These are phyloP conservation scores for Lithospermum erythrorhizon DNA, from an alignment of 257 asterid genomes.

Conservation along the genomic window DNA sequence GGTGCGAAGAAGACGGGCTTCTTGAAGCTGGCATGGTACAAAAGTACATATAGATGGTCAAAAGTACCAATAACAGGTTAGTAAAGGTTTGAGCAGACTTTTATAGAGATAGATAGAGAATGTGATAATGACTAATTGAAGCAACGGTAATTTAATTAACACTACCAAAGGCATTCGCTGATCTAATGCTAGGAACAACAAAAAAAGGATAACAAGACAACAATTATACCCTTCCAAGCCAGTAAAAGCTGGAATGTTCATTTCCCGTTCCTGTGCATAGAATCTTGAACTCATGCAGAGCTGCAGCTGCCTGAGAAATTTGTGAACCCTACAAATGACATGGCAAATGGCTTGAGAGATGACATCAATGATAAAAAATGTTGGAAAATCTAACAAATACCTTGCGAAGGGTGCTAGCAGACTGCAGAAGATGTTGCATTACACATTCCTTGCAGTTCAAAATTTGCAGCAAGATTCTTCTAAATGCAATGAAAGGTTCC, in stretches of 20 bases:
- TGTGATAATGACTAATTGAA: background rate
- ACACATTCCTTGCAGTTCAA: conserved; percentile 47
- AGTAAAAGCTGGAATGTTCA: conserved; percentile 52
- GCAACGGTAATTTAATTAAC: background rate
- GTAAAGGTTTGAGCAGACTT: background rate
- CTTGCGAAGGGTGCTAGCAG: conserved; percentile 92
- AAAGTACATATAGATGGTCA: background rate
- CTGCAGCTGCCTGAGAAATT: conserved; percentile 92
- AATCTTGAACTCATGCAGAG: conserved; percentile 74
- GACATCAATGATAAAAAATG: background rate
- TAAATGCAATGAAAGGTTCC: conserved; percentile 92
- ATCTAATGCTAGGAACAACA: background rate
- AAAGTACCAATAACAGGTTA: background rate
- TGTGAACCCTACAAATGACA: conserved; percentile 52
- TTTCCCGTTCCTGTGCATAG: conserved; percentile 57
- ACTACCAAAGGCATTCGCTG: too few relatives aligned
- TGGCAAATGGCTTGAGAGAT: conserved; percentile 1
- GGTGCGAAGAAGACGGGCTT: conserved; percentile 93
- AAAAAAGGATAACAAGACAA: background rate
- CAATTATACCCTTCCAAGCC: conserved; percentile 54
- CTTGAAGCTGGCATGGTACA: conserved; percentile 59
- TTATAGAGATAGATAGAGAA: too few relatives aligned
- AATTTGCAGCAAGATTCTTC: conserved; percentile 70
- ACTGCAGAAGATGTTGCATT: conserved; percentile 67
- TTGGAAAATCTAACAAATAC: conserved; percentile 24